These are phyloP conservation scores for Boletus smithii DNA, from an alignment of 1,284 basidiomycete genomes.

Conservation along the genomic window DNA sequence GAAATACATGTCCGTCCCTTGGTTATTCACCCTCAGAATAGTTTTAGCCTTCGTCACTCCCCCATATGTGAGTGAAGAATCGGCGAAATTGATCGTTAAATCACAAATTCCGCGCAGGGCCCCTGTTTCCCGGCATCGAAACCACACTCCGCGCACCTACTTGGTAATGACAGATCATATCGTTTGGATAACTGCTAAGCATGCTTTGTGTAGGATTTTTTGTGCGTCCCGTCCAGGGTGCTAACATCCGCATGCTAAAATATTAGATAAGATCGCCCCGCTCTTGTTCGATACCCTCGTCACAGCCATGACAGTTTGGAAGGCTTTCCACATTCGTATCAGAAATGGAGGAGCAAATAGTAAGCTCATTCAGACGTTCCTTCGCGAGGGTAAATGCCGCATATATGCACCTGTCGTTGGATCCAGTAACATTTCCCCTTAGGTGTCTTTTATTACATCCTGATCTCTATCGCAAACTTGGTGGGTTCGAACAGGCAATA, in stretches of 20 bases:
- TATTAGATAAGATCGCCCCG: constrained; percentile 59
- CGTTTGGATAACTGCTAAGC: constrained; percentile 11
- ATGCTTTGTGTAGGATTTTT: constrained; percentile 54
- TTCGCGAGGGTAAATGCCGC: constrained; percentile 60
- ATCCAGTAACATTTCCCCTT: constrained; percentile 3
- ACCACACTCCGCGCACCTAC: constrained; percentile 72
- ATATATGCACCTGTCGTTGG: constrained; percentile 4
- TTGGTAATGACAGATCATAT: constrained; percentile 45
- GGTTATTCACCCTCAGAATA: constrained; percentile 31
- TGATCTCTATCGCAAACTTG: constrained; percentile 77
- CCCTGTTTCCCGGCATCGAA: constrained; percentile 76
- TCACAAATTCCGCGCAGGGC: constrained; percentile 39
- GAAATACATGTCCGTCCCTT: neutral
- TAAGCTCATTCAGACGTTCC: constrained; percentile 74
- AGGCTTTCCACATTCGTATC: constrained; percentile 68
- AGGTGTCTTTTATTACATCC: constrained; percentile 78
- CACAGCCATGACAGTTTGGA: constrained; percentile 72
- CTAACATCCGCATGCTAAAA: constrained; percentile 2
- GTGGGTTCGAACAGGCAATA: constrained; percentile 24
- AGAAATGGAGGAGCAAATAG: constrained; percentile 72
- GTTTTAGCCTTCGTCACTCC: constrained; percentile 66
- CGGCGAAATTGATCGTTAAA: neutral
- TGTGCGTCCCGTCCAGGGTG: constrained; percentile 39
- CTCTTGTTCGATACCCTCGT: constrained; percentile 74
- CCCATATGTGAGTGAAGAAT: constrained; percentile 46